Conservation (phyloP, 2,329 filamentous ascomycete species). For the Colletotrichum tanaceti region DNA sequence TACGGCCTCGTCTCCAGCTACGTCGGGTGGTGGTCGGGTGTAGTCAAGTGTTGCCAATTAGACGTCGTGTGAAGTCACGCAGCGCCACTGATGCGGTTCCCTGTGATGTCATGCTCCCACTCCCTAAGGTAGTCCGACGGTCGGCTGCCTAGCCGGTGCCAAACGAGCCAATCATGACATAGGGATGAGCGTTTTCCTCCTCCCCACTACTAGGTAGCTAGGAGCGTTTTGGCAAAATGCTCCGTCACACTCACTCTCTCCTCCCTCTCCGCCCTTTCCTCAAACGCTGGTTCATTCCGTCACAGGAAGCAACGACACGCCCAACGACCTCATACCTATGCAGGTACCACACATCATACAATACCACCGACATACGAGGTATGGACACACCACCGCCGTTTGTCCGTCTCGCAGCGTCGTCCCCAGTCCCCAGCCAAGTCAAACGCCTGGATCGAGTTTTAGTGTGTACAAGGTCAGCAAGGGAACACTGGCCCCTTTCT, state of each 20-base stretch:
- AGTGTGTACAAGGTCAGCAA: conserved; percentile 17
- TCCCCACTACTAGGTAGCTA: conserved; percentile 6
- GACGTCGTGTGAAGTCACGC: conserved; percentile 35
- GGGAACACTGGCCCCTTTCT: conserved; percentile 3
- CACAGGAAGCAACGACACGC: conserved; percentile 34
- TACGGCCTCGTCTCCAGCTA: conserved; percentile 25
- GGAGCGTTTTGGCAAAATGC: conserved; percentile 33
- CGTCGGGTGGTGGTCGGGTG: conserved; percentile 31
- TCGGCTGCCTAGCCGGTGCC: conserved; percentile 14
- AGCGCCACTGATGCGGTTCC: conserved; percentile 33
- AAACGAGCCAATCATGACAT: conserved; percentile 18
- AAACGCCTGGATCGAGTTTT: conserved; percentile 6
- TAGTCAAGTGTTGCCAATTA: conserved; percentile 38
- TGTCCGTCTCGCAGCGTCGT: background rate
- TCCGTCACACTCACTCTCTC: conserved; percentile 24
- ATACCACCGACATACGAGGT: no score
- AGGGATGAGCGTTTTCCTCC: conserved; percentile 24
- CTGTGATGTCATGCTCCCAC: conserved; percentile 30
- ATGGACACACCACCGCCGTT: background rate
- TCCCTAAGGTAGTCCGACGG: conserved; percentile 23
- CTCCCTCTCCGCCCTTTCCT: conserved; percentile 5
- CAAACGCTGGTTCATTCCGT: conserved; percentile 40
- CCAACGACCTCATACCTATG: conserved; percentile 36
- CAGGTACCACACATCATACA: conserved; percentile 16
- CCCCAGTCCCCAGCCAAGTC: background rate